A percentile compares a stretch with the other conserved stretches of the same genome.
Evolutionary conservation across 2,329 filamentous ascomycete species (phyloP).

Genomic region (Fusarium paranaense): DNA sequence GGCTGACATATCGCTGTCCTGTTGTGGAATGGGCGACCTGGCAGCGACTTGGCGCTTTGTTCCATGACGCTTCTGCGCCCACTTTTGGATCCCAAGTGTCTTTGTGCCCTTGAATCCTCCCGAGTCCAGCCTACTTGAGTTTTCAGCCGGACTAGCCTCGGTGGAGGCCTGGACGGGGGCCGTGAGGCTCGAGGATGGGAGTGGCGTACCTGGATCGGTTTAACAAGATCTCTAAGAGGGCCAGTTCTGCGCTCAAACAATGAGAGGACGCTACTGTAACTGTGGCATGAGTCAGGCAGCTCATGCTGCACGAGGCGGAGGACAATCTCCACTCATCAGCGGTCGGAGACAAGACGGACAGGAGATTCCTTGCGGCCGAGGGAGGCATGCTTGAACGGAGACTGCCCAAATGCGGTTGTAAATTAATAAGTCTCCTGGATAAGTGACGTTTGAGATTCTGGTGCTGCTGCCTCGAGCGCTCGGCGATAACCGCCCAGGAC

Average conservation of each 20-base stretch:
- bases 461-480: neutral
- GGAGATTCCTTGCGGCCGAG: slow-evolving; percentile 7
- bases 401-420: slow-evolving; percentile 7
- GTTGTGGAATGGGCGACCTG: slow-evolving; percentile 29
- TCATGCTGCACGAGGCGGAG: slow-evolving; percentile 1
- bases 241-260: neutral
- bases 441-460: neutral
- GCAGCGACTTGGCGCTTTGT: slow-evolving; percentile 27
- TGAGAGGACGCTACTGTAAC: neutral
- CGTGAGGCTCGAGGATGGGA: slow-evolving; percentile 1
- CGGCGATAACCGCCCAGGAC: neutral
- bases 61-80: slow-evolving; percentile 33
- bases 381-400: slow-evolving; percentile 12
- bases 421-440: neutral
- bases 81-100: slow-evolving; percentile 15
- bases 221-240: slow-evolving; percentile 3
- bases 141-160: slow-evolving; percentile 8
- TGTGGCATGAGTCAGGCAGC: slow-evolving; percentile 29
- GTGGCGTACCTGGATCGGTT: neutral
- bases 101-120: slow-evolving; percentile 5
- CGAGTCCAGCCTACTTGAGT: slow-evolving; percentile 16
- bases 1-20: slow-evolving; percentile 36
- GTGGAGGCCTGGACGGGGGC: neutral
- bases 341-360: slow-evolving; percentile 12
- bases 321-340: slow-evolving; percentile 9